Conservation (phyloP, 331 rosid species). For the Malus hybrid region DNA sequence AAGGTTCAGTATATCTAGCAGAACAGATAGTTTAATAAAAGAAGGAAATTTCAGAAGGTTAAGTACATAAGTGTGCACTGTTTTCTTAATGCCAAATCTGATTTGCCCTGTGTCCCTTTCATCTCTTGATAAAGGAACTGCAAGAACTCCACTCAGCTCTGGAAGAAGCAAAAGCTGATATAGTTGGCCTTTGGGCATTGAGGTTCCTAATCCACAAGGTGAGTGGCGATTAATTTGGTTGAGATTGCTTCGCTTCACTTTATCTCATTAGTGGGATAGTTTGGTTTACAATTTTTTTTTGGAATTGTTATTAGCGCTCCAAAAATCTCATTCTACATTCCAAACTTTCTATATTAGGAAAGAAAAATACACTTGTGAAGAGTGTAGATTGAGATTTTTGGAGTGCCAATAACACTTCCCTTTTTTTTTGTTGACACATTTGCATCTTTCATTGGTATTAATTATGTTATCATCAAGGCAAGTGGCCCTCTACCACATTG, state of each 20-base stretch:
- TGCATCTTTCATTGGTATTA: not conserved
- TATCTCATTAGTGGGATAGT: not conserved
- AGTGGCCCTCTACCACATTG: not conserved
- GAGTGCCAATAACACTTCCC: too few relatives aligned
- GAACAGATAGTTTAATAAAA: not conserved
- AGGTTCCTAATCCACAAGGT: slow-evolving; percentile 70
- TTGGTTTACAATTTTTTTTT: not conserved
- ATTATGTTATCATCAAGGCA: not conserved
- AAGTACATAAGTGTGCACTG: not conserved
- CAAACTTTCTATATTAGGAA: too few relatives aligned
- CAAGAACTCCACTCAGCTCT: slow-evolving; percentile 90
- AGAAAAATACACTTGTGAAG: too few relatives aligned
- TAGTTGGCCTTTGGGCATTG: slow-evolving; percentile 96
- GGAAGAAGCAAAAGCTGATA: slow-evolving; percentile 98
- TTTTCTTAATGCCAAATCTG: not conserved
- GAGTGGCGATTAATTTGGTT: slow-evolving; percentile 5
- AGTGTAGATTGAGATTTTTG: too few relatives aligned
- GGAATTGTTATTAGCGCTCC: too few relatives aligned
- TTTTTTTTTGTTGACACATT: not conserved
- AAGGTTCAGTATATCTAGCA: not conserved
- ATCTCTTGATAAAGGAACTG: slow-evolving; percentile 59
- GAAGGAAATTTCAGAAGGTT: not conserved
- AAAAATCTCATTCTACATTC: not conserved
- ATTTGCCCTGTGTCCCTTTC: slow-evolving; percentile 1
- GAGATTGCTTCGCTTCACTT: not conserved